These are phyloP conservation scores for Panicum hallii DNA, from an alignment of 202 grass and related monocot species.

Conservation along the genomic window DNA sequence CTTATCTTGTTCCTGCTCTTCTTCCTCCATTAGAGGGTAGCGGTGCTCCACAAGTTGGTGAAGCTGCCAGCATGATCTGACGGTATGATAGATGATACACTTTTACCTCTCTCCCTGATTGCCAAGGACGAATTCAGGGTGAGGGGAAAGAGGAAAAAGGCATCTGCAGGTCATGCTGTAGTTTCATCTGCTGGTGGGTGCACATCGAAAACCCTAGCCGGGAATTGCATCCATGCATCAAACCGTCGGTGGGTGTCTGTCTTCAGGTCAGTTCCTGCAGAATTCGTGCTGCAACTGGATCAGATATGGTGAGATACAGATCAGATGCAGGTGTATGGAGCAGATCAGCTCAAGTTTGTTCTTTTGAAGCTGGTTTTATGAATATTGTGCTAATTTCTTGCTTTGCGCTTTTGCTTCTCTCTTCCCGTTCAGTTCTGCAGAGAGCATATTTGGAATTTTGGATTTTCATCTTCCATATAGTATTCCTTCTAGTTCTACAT, in stretches of 20 bases:
- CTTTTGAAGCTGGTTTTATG: background rate
- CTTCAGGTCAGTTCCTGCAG: background rate
- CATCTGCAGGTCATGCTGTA: slow-evolving; percentile 72
- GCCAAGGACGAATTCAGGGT: background rate
- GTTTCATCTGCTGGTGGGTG: slow-evolving; percentile 86
- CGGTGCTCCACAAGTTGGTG: slow-evolving; percentile 75
- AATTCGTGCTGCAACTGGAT: background rate
- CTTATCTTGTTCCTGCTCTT: background rate
- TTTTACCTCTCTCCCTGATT: background rate
- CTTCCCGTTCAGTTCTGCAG: background rate
- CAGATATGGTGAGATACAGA: slow-evolving; percentile 24
- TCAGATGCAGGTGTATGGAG: background rate
- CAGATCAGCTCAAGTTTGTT: slow-evolving; percentile 3
- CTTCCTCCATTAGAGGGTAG: background rate
- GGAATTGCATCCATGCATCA: background rate
- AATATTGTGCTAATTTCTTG: background rate
- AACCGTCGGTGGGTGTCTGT: background rate
- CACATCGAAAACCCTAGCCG: slow-evolving; percentile 54
- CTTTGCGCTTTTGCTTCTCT: background rate
- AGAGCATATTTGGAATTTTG: background rate
- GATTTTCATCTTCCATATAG: background rate
- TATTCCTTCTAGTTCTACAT: background rate
- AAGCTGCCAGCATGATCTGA: slow-evolving; percentile 98
- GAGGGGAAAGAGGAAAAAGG: background rate
- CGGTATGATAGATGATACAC: background rate